Conservation (phyloP, 805 yeast species). For the Saccharomycopsis sp. region DNA sequence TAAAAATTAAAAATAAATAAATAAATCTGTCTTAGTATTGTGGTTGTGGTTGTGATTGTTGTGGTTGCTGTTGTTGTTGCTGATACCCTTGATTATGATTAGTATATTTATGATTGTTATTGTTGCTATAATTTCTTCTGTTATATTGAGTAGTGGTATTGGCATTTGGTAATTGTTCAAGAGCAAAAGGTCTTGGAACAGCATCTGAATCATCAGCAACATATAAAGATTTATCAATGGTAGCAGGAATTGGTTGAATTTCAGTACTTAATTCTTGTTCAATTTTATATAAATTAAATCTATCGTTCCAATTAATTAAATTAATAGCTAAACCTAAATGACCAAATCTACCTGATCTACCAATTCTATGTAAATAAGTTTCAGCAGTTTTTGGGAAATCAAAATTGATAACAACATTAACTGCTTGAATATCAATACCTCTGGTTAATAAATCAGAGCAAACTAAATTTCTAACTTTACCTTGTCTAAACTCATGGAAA, state of each 20-base stretch:
- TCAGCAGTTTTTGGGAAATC: slow-evolving; percentile 98
- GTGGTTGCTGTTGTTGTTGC: slow-evolving; percentile 23
- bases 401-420: slow-evolving; percentile 93
- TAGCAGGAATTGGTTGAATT: slow-evolving; percentile 93
- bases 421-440: slow-evolving; percentile 99
- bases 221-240: slow-evolving; percentile 78
- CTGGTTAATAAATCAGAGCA: slow-evolving; percentile 94
- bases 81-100: slow-evolving; percentile 2
- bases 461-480: slow-evolving; percentile 92
- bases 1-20: too few species aligned
- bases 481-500: slow-evolving; percentile 97
- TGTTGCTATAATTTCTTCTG: slow-evolving; percentile 18
- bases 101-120: slow-evolving; percentile 15
- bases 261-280: slow-evolving; percentile 98
- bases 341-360: slow-evolving; percentile 98
- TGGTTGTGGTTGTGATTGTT: slow-evolving; percentile 20
- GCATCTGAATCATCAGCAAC: slow-evolving; percentile 68
- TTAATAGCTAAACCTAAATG: slow-evolving; percentile 97
- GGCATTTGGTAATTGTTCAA: slow-evolving; percentile 43
- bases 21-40: slow-evolving; percentile 15
- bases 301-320: slow-evolving; percentile 92
- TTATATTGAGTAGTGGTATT: slow-evolving; percentile 28
- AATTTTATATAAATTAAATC: slow-evolving; percentile 85
- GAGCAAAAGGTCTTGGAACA: slow-evolving; percentile 85
- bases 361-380: slow-evolving; percentile 95